These are phyloP conservation scores for Tolypocladium tropicale DNA, from an alignment of 2,329 filamentous ascomycete species.

Conservation along the genomic window DNA sequence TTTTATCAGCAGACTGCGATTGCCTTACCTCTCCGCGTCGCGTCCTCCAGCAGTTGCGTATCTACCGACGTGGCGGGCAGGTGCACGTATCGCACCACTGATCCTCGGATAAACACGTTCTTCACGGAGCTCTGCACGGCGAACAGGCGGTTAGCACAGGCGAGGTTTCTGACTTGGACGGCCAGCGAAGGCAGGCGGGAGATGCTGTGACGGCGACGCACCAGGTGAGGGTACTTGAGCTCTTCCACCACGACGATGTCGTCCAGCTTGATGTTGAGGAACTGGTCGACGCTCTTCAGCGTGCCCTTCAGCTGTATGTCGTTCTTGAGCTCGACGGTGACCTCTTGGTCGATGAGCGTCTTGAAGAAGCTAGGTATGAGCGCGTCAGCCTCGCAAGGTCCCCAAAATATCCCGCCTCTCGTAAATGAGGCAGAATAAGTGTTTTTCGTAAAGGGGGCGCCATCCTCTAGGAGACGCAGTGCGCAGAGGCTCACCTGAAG, in stretches of 20 bases:
- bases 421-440: background rate
- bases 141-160: conserved; percentile 1
- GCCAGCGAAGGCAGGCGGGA: background rate
- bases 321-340: conserved; percentile 98
- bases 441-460: background rate
- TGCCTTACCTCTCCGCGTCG: conserved; percentile 67
- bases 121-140: conserved; percentile 59
- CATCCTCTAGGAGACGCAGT: background rate
- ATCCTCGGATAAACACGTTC: conserved; percentile 92
- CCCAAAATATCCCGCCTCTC: background rate
- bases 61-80: conserved; percentile 75
- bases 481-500: conserved; percentile 26
- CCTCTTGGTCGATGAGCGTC: conserved; percentile 92
- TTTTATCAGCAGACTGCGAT: background rate
- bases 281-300: conserved; percentile 96
- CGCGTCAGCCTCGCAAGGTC: background rate
- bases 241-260: conserved; percentile 90
- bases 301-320: conserved; percentile 95
- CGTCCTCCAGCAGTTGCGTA: conserved; percentile 79
- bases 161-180: background rate
- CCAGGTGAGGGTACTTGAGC: conserved; percentile 87
- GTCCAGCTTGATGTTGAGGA: conserved; percentile 97
- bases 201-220: conserved; percentile 27
- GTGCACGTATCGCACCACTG: conserved; percentile 87
- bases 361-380: conserved; percentile 76